These are phyloP conservation scores for Sechiopsis laciniata DNA, from an alignment of 306 rosid genomes.

Conservation along the genomic window DNA sequence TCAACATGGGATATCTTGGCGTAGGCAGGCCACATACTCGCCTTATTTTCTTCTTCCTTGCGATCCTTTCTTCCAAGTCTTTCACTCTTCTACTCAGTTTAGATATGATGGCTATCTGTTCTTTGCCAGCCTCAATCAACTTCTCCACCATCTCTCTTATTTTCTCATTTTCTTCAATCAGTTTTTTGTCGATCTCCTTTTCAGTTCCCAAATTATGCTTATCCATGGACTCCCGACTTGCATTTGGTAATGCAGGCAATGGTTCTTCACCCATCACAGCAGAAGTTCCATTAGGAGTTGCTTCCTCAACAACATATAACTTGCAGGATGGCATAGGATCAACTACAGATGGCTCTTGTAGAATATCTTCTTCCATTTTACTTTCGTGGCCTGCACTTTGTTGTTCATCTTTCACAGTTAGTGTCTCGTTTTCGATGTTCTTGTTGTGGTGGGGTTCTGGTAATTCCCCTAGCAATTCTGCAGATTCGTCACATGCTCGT, in stretches of 20 bases:
- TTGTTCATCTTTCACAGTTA: neutral
- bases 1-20: neutral
- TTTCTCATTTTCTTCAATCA: conserved; percentile 50
- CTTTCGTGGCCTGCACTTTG: neutral
- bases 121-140: conserved; percentile 55
- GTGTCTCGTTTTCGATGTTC: neutral
- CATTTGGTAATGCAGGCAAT: neutral
- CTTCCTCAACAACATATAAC: neutral
- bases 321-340: neutral
- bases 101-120: conserved; percentile 52
- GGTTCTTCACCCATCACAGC: neutral
- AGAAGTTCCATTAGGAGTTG: neutral
- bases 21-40: neutral
- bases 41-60: conserved; percentile 38
- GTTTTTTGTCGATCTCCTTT: conserved; percentile 19
- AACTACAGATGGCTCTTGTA: neutral
- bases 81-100: conserved; percentile 50
- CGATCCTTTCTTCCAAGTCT: conserved; percentile 58
- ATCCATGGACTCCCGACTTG: neutral
- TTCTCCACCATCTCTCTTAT: conserved; percentile 49
- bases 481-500: neutral
- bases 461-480: neutral
- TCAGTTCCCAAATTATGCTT: neutral
- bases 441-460: neutral
- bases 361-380: neutral